Evolutionary conservation across 192 early-diverging fungal species (phyloP), one percentile per base, ranked within the genome.

Genomic region (Backusella circina): DNA sequence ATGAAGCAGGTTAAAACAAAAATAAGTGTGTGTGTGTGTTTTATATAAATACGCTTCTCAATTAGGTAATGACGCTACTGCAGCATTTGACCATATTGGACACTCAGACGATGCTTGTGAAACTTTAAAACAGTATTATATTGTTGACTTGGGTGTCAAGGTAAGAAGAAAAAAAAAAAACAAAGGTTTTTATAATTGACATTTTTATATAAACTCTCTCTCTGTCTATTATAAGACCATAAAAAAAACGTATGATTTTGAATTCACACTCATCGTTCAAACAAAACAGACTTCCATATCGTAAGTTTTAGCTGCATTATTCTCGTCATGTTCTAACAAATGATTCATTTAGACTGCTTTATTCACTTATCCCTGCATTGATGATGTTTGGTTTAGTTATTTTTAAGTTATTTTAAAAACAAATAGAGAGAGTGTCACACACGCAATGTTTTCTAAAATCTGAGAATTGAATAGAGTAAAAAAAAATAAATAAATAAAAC

Each of bases 51-150:
- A n/a, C 36, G 30, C 36, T 68, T 36, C 66, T 67, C 67, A 68
- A 16, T 26, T 66, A 77, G 96, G 95, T 83, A 85, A 84, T 71
- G 94, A 96, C 77, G 92, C 94, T 32, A 93, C 93, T 65, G 94
- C 95, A 76, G 90, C 93, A 18, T 97, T 97, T 84, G 94, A 97
- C 69, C 95, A 97, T 82, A 92, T 97, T 78, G 96, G 96, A 50
- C 95, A 97, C 86, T 95, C 93, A 37, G 93, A 96, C 37, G 96
- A 97, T 80, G 95, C 96, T 21, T 92, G 90, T 64, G 92, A 94
- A 2, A 82, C 96, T 15, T 47, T 96, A 70, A 38, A 75, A 15
- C 72, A 71, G 21, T 76, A 75, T 37, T 70, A 67, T 66, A 73
- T 75, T 80, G 79, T 54, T 68, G 73, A 80, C 16, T 57, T 80